Base-by-base conservation (phyloP, 139 green algal genomes). In the Haematococcus sp. region DNA sequence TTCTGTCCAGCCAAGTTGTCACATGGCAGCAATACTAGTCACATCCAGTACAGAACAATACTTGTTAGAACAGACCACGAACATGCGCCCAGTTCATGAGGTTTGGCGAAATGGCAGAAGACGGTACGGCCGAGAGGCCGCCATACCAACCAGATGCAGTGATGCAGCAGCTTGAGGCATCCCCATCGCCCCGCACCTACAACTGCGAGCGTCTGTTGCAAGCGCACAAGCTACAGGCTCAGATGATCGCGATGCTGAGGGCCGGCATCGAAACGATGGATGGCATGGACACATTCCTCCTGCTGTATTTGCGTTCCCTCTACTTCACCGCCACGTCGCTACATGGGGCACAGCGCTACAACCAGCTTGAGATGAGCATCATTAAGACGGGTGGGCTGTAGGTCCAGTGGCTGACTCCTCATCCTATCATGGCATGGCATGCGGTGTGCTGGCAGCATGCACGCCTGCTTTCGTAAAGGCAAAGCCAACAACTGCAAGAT, bases 141-240 rank as follows among this genome's bases (percentile, higher is more conserved):
- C 11, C 30, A 22, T 65, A 65, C 58, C 58, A 65, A n/a, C 58
- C 58, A 65, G 58, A 65, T 65, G 58, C 58, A 40, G 58, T 65
- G 3, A 22, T 65, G 4, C 23, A 65, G 30, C n/a, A 65, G 30
- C n/a, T 65, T 22, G 58, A 65, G 58, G 25, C 58, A 34, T 16
- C 4, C n/a, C 28, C 58, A 65, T 33, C 58, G 17, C 30, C n/a
- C n/a, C 11, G 28, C 23, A 28, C 17, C 58, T 22, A 65, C 23
- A 65, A 65, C 40, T 49, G 40, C 40, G 40, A 49, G 40, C 40
- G 40, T 3, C 25, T 65, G 58, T 22, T 65, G 58, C n/a, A 65
- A n/a, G 23, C n/a, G 11, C 25, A 40, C n/a, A 28, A 65, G 25
- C 3, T 30, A 4, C 58, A 65, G 25, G 30, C 11, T 22, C 11